A percentile compares a stretch with the other conserved stretches of the same genome.
Conservation (phyloP, 2,329 filamentous ascomycete genomes). For the Exophiala bonariae region DNA sequence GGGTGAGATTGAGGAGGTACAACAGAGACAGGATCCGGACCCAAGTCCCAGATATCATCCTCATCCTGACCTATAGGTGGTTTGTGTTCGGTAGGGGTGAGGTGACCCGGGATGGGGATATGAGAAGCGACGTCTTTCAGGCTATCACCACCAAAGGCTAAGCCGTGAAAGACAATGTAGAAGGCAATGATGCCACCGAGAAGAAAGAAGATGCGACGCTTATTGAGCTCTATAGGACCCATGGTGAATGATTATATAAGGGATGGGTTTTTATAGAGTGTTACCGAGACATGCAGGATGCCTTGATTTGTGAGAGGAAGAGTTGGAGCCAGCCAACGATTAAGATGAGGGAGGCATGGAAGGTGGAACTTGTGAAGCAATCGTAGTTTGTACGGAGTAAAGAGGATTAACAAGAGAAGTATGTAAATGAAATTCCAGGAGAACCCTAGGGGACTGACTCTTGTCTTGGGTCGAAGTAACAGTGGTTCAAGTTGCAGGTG, state of each 20-base stretch:
- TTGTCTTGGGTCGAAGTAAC: no score
- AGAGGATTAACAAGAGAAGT: no score
- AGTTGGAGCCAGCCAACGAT: slow-evolving; percentile 5
- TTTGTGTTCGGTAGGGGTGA: slow-evolving; percentile 16
- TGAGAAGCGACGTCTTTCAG: slow-evolving; percentile 13
- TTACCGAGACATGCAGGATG: not conserved
- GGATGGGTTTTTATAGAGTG: not conserved
- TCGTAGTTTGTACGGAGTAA: no score
- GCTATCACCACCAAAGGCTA: slow-evolving; percentile 12
- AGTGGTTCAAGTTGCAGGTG: no score
- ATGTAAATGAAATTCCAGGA: no score
- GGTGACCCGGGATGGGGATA: slow-evolving; percentile 15
- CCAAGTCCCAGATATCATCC: slow-evolving; percentile 20
- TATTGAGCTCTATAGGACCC: slow-evolving; percentile 29
- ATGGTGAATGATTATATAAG: slow-evolving; percentile 19
- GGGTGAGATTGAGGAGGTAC: no score
- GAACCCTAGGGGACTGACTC: no score
- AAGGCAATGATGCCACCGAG: slow-evolving; percentile 24
- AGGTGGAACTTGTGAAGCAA: not conserved
- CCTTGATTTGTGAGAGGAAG: not conserved
- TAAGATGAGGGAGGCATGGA: not conserved
- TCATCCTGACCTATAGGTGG: slow-evolving; percentile 12
- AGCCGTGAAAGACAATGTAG: slow-evolving; percentile 25
- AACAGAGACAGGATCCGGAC: not conserved
- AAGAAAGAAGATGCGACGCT: slow-evolving; percentile 27